Conservation (phyloP, 805 yeast genomes). For the Wickerhamomyces chaumierensis region DNA sequence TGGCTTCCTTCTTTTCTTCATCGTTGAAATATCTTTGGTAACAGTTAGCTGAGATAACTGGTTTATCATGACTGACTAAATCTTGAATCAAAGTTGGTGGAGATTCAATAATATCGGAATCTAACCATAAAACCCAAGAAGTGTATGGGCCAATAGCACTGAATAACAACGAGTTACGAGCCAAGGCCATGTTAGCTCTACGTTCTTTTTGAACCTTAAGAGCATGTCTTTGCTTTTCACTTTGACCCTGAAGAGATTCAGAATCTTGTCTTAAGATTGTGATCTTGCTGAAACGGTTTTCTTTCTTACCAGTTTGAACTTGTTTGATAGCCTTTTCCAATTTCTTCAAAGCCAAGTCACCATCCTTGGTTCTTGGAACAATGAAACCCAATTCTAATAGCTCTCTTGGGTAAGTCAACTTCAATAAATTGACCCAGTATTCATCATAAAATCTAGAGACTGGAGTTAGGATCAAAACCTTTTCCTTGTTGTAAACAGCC, state of each 20-base stretch:
- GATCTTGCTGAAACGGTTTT: slow-evolving; percentile 65
- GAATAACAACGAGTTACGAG: slow-evolving; percentile 83
- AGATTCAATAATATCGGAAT: slow-evolving; percentile 87
- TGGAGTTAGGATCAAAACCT: slow-evolving; percentile 80
- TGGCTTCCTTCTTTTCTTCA: slow-evolving; percentile 40
- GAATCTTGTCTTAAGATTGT: slow-evolving; percentile 88
- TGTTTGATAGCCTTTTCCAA: slow-evolving; percentile 68
- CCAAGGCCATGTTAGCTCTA: slow-evolving; percentile 84
- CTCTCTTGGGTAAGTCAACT: slow-evolving; percentile 72
- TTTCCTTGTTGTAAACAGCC: slow-evolving; percentile 69
- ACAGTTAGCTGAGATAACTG: slow-evolving; percentile 86
- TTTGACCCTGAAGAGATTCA: slow-evolving; percentile 60
- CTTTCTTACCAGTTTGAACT: slow-evolving; percentile 53
- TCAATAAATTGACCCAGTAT: slow-evolving; percentile 79
- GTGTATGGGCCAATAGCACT: slow-evolving; percentile 84
- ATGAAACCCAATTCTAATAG: slow-evolving; percentile 85
- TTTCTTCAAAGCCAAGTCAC: slow-evolving; percentile 63
- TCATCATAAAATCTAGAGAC: slow-evolving; percentile 75
- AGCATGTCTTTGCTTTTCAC: slow-evolving; percentile 88
- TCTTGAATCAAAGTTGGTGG: slow-evolving; percentile 80
- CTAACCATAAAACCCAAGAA: slow-evolving; percentile 95
- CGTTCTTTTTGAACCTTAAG: slow-evolving; percentile 77
- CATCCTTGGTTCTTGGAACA: slow-evolving; percentile 71
- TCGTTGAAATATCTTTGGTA: slow-evolving; percentile 70
- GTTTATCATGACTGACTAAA: slow-evolving; percentile 72